Conservation (phyloP, 2,329 filamentous ascomycete genomes). For the Dichotomopilus funicola region DNA sequence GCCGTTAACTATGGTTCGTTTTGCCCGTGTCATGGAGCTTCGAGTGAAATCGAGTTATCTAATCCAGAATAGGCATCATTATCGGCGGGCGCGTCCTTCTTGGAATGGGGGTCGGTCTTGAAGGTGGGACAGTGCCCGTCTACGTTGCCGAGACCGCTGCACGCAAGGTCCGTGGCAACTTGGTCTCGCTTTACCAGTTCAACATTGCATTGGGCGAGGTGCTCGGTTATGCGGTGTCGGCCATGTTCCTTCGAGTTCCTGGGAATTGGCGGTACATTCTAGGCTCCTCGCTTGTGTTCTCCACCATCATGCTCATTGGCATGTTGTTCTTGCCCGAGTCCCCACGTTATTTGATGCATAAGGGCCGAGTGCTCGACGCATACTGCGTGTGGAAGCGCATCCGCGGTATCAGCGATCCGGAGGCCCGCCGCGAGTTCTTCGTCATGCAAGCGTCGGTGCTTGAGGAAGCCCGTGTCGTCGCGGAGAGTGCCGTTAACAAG, state of each 20-base stretch:
- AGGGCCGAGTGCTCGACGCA: constrained; percentile 6
- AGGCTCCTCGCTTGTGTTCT: constrained; percentile 7
- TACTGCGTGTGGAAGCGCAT: constrained; percentile 11
- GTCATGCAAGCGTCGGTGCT: constrained; percentile 5
- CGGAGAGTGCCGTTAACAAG: constrained; percentile 10
- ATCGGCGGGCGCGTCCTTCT: constrained; percentile 6
- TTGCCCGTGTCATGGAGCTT: not conserved
- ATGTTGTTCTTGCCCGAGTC: constrained; percentile 11
- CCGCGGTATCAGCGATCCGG: constrained; percentile 3
- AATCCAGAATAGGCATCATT: not conserved
- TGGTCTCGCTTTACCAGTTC: constrained; percentile 10
- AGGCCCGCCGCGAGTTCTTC: constrained; percentile 8
- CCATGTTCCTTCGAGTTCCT: constrained; percentile 9
- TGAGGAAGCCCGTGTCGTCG: constrained; percentile 1
- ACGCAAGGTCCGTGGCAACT: constrained; percentile 4
- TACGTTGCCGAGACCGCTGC: constrained; percentile 8
- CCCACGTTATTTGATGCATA: constrained; percentile 7
- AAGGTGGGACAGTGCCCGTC: constrained; percentile 8
- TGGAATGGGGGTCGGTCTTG: constrained; percentile 7
- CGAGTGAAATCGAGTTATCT: not conserved
- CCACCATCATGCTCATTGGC: constrained; percentile 7
- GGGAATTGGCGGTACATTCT: constrained; percentile 12
- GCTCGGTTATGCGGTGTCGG: constrained; percentile 7
- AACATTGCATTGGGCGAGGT: constrained; percentile 10
- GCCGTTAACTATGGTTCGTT: constrained; percentile 7